Evolutionary conservation across 148 eudicot species (phyloP), one percentile per base, ranked within the genome.

Genomic region (Rheum nobile): DNA sequence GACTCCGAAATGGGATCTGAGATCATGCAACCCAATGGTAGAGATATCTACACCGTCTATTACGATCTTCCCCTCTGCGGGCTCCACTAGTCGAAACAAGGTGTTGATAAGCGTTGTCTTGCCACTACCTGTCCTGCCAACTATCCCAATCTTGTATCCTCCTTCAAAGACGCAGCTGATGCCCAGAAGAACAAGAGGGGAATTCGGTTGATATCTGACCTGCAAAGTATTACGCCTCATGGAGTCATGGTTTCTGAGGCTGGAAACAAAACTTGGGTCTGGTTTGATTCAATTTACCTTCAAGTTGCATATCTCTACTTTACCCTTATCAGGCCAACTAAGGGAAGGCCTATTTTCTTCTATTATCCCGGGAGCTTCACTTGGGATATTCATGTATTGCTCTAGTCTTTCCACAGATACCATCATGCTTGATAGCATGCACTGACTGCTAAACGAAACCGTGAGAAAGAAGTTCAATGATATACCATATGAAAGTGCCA

Each of bases 291-390:
- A n/a, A n/a, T n/a, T n/a, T n/a, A n/a, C n/a, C n/a, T n/a, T n/a
- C n/a, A n/a, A n/a, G 41, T 84, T 72, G 4, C 24, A 9, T n/a
- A 82, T 79, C 75, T 81, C 87, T 26, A 82, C 83, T 72, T n/a
- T n/a, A n/a, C n/a, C n/a, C n/a, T n/a, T n/a, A n/a, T n/a, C n/a
- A n/a, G n/a, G n/a, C n/a, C n/a, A n/a, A n/a, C n/a, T n/a, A n/a
- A n/a, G n/a, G n/a, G n/a, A n/a, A n/a, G n/a, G n/a, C n/a, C n/a
- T n/a, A n/a, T n/a, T n/a, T n/a, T n/a, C n/a, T 69, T 75, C 76
- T 47, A 84, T 70, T n/a, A n/a, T n/a, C n/a, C n/a, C n/a, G n/a
- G n/a, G n/a, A n/a, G 83, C 83, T 78, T 85, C 85, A 76, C 80
- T 78, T 0, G 76, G 77, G 39, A 85, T 77, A 57, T 85, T 79